Base-by-base conservation (phyloP, 805 yeast species). In the Candida khao-thaluensis region DNA sequence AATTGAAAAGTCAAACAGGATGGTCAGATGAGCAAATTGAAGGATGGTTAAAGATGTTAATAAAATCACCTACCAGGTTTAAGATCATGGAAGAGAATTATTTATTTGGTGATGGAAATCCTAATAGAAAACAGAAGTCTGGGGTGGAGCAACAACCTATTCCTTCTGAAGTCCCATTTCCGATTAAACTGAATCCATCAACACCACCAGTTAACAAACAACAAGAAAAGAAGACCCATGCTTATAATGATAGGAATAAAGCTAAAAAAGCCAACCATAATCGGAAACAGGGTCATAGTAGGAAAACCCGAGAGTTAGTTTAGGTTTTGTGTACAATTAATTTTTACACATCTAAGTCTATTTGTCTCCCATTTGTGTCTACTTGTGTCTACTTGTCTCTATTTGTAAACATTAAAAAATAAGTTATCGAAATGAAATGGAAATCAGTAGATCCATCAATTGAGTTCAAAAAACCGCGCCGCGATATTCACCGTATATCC, bases 11-110 rank as follows among this genome's bases (percentile, higher is more conserved):
- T 5, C 66, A 69, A 26, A 74, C 82, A 0, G 68, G 69, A 1
- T 88, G 95, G 96, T 69, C 89, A 0, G 90, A 89, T 59, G 96
- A 88, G 53, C 95, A 87, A 56, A 78, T 91, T 34, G 96, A 90
- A 68, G 95, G 96, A 0, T 91, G 97, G 97, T 82, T 83, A 1
- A 65, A 84, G 40, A 83, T 85, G 83, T 56, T 89, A 14, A 71
- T 77, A 37, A 76, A 76, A 50, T 76, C 80, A 30, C 88, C 93
- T 1, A 68, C 69, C 30, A 69, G 85, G 41, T 81, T 76, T 47
- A 74, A 75, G 49, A 42, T 77, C 2, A 56, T 85, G 41, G 95
- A 85, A 51, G 82, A 81, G 37, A 74, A 74, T 45, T 80, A 66
- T 49, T 65, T 78, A 66, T 72, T 43, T 42, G 47, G 51, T n/a